Evolutionary conservation across 2,329 filamentous ascomycete genomes (phyloP), one percentile per base, ranked within the genome.

Genomic region (Pseudocercospora crystallina): DNA sequence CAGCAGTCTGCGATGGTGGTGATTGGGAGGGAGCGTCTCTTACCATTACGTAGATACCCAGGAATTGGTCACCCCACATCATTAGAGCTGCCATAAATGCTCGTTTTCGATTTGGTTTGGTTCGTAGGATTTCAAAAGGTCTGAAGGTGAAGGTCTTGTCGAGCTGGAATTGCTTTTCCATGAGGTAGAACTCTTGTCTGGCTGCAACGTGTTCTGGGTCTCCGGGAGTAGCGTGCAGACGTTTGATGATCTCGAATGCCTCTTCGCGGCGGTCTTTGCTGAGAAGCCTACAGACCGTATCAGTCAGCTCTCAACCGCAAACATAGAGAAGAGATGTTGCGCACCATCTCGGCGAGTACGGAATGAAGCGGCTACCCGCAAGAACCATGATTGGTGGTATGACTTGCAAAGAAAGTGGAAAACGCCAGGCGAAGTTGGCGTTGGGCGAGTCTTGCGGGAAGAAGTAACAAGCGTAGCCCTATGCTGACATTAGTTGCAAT

Each of bases 371-470:
- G 33, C 64, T 70, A 12, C 70, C 70, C 11, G 63, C 59, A 0
- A 76, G 64, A 3, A 77, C 65, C 9, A 74, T 60, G 4, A 75
- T 46, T 0, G 74, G 67, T 13, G 71, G 71, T 2, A 69, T 60
- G 30, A 63, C 67, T 55, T 76, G 74, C 41, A 77, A 69, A 0
- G 73, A 73, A 2, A 78, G 63, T 1, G 73, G 72, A 47, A 75
- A 74, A 10, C 73, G 65, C 77, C 77, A 80, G 7, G 71, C 59
- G 45, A 74, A 73, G 1, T 63, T 61, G 1, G 67, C 65, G 8
- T 62, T 54, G 0, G 65, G 60, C 3, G 64, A 65, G 15, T 60
- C 59, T 5, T 63, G 53, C 3, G 66, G 58, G 60, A 70, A 63
- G 56, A 71, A 71, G 56, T 65, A 74, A 49, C 68, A 73, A 2